Percentiles rank a stretch among this genome's conserved stretches.
phyloP scores from a whole-genome alignment of 176 grass and related monocot species.

The Bolboschoenus planiculmis region DNA sequence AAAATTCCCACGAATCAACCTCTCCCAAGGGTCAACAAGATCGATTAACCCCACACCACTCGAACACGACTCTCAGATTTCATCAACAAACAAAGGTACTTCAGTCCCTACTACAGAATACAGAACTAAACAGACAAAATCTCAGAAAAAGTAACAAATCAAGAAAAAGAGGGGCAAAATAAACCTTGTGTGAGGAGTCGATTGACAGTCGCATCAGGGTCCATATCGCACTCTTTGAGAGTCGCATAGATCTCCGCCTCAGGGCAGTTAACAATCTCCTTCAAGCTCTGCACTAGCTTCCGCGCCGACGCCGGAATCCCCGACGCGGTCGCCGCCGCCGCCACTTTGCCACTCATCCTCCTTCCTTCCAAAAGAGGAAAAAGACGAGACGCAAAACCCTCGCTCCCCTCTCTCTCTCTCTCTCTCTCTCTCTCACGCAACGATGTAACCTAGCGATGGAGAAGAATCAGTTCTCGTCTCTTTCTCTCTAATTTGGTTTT shows the following conservation, averaged over 20 bases:
- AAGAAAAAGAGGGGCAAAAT: neutral
- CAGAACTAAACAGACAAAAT: neutral
- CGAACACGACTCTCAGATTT: neutral
- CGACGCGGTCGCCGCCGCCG: conserved; percentile 35
- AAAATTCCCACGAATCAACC: neutral
- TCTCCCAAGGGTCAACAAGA: neutral
- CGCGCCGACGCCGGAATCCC: conserved; percentile 49
- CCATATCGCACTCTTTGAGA: conserved; percentile 95
- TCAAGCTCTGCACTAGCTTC: conserved; percentile 90
- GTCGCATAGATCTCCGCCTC: conserved; percentile 93
- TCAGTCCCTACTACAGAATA: neutral
- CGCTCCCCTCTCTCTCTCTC: neutral
- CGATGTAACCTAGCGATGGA: neutral
- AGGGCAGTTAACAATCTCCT: conserved; percentile 97
- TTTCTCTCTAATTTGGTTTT: neutral
- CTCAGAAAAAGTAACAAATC: neutral
- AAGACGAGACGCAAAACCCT: conserved; percentile 14
- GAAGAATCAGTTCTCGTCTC: neutral
- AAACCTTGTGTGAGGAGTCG: conserved; percentile 90
- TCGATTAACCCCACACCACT: neutral
- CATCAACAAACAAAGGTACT: neutral
- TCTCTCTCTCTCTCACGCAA: neutral
- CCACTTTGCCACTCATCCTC: conserved; percentile 21
- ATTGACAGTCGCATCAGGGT: conserved; percentile 88
- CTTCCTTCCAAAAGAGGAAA: neutral